Evolutionary conservation across 139 green algal genomes (phyloP).

Genomic region (Asterochloris erici): DNA sequence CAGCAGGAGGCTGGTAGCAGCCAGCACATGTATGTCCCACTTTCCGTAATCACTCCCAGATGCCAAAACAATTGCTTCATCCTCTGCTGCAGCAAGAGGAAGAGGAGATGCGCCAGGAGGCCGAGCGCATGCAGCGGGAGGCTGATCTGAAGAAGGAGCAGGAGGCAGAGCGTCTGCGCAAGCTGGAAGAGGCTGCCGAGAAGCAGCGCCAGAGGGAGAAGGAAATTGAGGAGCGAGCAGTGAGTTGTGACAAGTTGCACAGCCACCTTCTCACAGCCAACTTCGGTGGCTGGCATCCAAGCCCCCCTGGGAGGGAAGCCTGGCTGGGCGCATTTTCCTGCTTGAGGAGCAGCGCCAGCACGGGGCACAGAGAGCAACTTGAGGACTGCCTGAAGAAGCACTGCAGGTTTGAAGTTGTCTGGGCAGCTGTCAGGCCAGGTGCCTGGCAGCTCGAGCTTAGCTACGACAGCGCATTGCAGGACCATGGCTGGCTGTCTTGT

Average conservation of each 20-base stretch:
- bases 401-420: too few species aligned
- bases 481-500: too few species aligned
- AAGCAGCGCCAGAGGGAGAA: slow-evolving; percentile 41
- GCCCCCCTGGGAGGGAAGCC: too few species aligned
- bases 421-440: too few species aligned
- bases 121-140: slow-evolving; percentile 39
- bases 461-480: too few species aligned
- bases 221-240: slow-evolving; percentile 51
- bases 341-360: too few species aligned
- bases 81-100: slow-evolving; percentile 29
- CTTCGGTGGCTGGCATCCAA: too few species aligned
- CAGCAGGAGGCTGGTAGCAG: not conserved
- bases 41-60: not conserved
- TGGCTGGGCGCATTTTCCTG: too few species aligned
- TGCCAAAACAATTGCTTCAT: not conserved
- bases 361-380: too few species aligned
- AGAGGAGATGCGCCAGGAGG: slow-evolving; percentile 11
- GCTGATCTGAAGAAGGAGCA: slow-evolving; percentile 36
- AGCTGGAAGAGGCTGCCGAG: slow-evolving; percentile 41
- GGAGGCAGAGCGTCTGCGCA: slow-evolving; percentile 48
- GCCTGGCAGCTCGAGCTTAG: too few species aligned
- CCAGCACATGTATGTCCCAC: not conserved
- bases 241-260: not conserved
- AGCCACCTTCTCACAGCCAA: too few species aligned
- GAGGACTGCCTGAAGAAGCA: too few species aligned